Conservation (phyloP, 306 rosid species). For the Acacia melanoxylon region DNA sequence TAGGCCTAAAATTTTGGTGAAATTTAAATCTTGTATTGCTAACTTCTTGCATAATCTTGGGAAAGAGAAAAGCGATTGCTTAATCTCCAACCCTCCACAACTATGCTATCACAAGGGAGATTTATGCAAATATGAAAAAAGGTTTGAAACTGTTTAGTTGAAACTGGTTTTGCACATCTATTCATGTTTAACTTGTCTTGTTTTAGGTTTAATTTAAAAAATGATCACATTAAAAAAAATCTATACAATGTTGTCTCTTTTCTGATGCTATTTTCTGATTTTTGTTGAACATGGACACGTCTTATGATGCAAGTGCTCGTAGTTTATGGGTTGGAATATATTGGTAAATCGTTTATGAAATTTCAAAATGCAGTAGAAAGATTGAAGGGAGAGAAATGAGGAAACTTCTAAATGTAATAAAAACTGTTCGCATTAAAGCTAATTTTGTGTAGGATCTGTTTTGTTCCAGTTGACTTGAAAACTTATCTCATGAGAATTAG, state of each 20-base stretch:
- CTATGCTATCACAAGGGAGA: neutral
- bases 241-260: neutral
- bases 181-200: too few relatives aligned
- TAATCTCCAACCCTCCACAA: conserved; percentile 17
- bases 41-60: neutral
- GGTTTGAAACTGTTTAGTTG: too few relatives aligned
- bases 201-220: too few relatives aligned
- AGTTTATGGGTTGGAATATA: neutral
- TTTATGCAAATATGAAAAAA: too few relatives aligned
- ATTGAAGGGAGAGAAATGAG: neutral
- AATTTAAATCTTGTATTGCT: neutral
- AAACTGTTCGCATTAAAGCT: neutral
- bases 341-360: neutral
- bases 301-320: neutral
- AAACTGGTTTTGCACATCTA: too few relatives aligned
- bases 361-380: neutral
- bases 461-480: neutral
- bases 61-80: neutral
- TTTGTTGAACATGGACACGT: neutral
- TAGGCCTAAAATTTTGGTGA: neutral
- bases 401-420: neutral
- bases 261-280: neutral
- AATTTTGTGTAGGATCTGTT: neutral
- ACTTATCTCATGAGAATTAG: neutral
- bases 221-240: neutral